Percentiles rank a stretch among this genome's conserved stretches.
Evolutionary conservation across 441 rosid genomes (phyloP).

Genomic region (Croton setiger): DNA sequence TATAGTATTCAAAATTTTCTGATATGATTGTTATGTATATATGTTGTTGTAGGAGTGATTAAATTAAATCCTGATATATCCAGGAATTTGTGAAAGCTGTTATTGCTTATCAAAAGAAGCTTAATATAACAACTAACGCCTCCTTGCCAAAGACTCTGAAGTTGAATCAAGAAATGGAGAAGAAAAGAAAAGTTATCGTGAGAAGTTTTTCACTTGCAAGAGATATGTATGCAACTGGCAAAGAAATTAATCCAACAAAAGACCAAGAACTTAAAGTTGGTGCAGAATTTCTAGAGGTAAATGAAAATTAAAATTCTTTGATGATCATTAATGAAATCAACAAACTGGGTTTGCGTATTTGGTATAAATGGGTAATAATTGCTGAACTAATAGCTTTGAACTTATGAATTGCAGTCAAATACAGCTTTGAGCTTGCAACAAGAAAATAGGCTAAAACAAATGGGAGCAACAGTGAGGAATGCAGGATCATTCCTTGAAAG

Average conservation of each 20-base stretch:
- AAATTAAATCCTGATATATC: neutral
- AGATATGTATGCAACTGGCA: constrained; percentile 42
- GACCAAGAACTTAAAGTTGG: constrained; percentile 56
- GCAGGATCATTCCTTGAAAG: constrained; percentile 23
- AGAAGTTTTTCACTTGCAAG: constrained; percentile 75
- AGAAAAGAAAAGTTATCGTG: constrained; percentile 46
- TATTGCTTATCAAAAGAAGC: constrained; percentile 74
- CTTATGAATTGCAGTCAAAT: constrained; percentile 49
- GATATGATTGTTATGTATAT: too few relatives aligned
- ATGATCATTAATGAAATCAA: too few relatives aligned
- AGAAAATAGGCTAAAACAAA: constrained; percentile 80
- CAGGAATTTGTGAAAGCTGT: constrained; percentile 93
- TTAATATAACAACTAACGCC: constrained; percentile 35
- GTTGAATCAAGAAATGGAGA: constrained; percentile 59
- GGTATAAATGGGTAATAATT: too few relatives aligned
- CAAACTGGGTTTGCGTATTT: too few relatives aligned
- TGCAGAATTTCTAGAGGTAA: constrained; percentile 27
- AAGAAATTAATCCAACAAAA: constrained; percentile 35
- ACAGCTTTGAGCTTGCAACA: constrained; percentile 66
- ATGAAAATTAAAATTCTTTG: too few relatives aligned
- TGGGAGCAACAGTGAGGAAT: constrained; percentile 71
- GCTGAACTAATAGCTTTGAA: too few relatives aligned
- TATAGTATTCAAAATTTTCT: too few relatives aligned
- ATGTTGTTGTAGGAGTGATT: too few relatives aligned
- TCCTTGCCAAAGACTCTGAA: constrained; percentile 38